Evolutionary conservation across 345 rosid species (phyloP).

Genomic region (Linum lewisii): DNA sequence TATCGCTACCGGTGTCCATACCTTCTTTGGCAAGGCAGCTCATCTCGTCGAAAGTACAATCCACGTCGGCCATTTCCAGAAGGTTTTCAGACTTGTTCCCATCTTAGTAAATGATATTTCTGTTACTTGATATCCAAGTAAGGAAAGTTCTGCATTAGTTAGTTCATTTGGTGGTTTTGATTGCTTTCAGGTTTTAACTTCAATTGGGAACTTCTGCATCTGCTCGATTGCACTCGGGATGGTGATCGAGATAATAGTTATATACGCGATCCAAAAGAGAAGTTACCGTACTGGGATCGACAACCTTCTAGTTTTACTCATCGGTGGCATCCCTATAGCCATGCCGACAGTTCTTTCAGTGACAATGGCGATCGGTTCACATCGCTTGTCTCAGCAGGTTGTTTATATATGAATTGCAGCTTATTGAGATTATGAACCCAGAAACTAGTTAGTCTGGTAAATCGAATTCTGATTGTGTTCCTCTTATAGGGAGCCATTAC

Average conservation of each 20-base stretch:
- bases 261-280: slow-evolving; percentile 43
- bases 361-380: slow-evolving; percentile 92
- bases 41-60: slow-evolving; percentile 85
- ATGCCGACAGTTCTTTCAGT: slow-evolving; percentile 98
- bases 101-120: not conserved
- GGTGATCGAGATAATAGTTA: slow-evolving; percentile 53
- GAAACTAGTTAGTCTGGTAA: not conserved
- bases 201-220: slow-evolving; percentile 93
- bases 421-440: not conserved
- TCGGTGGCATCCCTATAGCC: slow-evolving; percentile 97
- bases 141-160: not conserved
- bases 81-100: slow-evolving; percentile 35
- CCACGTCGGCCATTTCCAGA: slow-evolving; percentile 83
- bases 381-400: slow-evolving; percentile 75
- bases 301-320: slow-evolving; percentile 74
- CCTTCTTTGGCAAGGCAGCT: slow-evolving; percentile 93
- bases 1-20: slow-evolving; percentile 82
- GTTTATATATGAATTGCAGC: not conserved
- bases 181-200: slow-evolving; percentile 53
- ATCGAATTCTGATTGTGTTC: not conserved
- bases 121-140: not conserved
- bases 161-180: not conserved
- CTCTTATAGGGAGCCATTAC: slow-evolving; percentile 68
- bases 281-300: slow-evolving; percentile 61
- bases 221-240: slow-evolving; percentile 86